A percentile compares a stretch with the other conserved stretches of the same genome.
Conservation (phyloP, 139 green algal genomes). For the Ettlia oleoabundans region DNA sequence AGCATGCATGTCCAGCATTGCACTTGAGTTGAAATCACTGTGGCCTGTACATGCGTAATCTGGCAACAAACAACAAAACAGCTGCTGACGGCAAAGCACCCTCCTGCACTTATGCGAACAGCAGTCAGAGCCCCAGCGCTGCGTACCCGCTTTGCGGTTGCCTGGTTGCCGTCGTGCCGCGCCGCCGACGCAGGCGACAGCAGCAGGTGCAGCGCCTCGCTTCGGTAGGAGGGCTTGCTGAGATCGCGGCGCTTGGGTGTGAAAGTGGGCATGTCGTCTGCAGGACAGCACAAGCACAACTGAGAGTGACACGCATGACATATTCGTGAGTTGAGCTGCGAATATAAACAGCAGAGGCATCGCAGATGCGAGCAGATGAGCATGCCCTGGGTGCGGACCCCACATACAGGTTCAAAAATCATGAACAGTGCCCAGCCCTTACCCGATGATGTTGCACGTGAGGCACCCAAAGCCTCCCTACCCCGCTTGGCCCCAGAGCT, state of each 20-base stretch:
- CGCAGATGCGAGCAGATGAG: not conserved
- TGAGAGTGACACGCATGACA: no score
- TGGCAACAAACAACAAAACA: no score
- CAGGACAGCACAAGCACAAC: not conserved
- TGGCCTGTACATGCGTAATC: no score
- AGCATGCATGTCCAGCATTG: no score
- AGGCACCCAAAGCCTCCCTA: conserved; percentile 4
- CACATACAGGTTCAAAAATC: no score
- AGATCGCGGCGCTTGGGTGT: conserved; percentile 23
- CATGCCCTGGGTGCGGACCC: not conserved
- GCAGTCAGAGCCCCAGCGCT: not conserved
- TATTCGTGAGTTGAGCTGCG: no score
- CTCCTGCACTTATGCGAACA: not conserved
- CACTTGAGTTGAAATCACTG: no score
- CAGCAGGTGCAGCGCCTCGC: conserved; percentile 9
- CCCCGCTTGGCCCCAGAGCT: conserved; percentile 21
- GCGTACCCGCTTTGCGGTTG: not conserved
- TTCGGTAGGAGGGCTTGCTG: conserved; percentile 32
- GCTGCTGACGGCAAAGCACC: not conserved
- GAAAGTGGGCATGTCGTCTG: not conserved
- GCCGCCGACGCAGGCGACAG: conserved; percentile 2
- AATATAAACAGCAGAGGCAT: no score
- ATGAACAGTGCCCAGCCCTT: no score
- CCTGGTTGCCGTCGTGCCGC: not conserved
- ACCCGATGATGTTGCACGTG: not conserved